Evolutionary conservation across 176 grass and related monocot species (phyloP).

Genomic region (Juncus inflexus): DNA sequence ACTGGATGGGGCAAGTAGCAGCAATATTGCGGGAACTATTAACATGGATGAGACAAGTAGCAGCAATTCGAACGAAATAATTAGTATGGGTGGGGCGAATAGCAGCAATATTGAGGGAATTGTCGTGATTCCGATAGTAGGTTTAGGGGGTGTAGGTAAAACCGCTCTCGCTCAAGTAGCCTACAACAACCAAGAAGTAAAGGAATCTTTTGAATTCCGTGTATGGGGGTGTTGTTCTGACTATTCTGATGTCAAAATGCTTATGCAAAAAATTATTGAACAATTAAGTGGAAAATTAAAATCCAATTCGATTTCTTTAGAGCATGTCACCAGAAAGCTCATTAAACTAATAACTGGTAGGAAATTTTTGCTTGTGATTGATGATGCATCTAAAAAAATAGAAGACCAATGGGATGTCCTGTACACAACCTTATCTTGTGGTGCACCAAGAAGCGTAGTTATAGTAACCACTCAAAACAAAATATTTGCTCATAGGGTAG

Average conservation of each 20-base stretch:
- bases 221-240: conserved; percentile 24
- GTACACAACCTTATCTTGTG: neutral
- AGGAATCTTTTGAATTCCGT: neutral
- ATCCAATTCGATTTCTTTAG: neutral
- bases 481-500: conserved; percentile 24
- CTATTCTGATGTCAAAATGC: conserved; percentile 11
- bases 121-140: conserved; percentile 21
- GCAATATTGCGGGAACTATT: too few relatives aligned
- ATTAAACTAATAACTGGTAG: neutral
- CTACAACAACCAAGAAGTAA: conserved; percentile 2
- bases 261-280: neutral
- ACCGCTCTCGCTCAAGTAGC: conserved; percentile 27
- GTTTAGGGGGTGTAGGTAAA: conserved; percentile 29
- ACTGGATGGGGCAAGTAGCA: neutral
- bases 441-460: conserved; percentile 20
- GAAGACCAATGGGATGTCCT: neutral
- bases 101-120: too few relatives aligned
- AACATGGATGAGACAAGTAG: too few relatives aligned
- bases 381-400: conserved; percentile 24
- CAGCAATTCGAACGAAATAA: too few relatives aligned
- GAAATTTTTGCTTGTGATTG: conserved; percentile 24
- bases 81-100: too few relatives aligned
- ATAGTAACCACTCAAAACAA: conserved; percentile 37
- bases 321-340: neutral
- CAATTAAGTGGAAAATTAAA: neutral